These are phyloP conservation scores for Omphalea diandra DNA, from an alignment of 441 rosid genomes.

Conservation along the genomic window DNA sequence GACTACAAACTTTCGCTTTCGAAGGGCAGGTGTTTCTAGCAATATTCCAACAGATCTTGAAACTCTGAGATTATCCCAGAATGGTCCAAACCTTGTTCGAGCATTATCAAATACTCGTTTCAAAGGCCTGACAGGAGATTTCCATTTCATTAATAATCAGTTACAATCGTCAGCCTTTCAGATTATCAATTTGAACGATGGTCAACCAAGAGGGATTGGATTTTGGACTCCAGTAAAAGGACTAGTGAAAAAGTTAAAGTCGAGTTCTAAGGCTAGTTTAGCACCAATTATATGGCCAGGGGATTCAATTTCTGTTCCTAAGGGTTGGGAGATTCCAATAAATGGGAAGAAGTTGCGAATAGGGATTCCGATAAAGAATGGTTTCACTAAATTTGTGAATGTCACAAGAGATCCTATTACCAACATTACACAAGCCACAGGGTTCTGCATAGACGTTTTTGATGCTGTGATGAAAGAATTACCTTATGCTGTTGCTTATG, in stretches of 20 bases:
- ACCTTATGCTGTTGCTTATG: conserved; percentile 48
- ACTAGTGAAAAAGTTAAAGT: conserved; percentile 26
- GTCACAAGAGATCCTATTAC: conserved; percentile 32
- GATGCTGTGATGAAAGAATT: conserved; percentile 35
- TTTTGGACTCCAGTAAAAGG: conserved; percentile 48
- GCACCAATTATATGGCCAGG: conserved; percentile 57
- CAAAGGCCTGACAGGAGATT: conserved; percentile 52
- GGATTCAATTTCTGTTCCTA: conserved; percentile 38
- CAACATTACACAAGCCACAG: conserved; percentile 6
- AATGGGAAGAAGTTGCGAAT: conserved; percentile 43
- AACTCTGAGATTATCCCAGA: conserved; percentile 44
- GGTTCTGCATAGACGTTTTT: conserved; percentile 57
- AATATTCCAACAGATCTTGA: conserved; percentile 33
- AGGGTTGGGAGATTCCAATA: conserved; percentile 61
- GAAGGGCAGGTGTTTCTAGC: background rate
- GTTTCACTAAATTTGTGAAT: conserved; percentile 39
- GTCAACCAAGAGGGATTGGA: conserved; percentile 39
- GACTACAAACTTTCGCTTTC: conserved; percentile 21
- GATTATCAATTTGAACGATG: conserved; percentile 45
- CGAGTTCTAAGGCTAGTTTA: conserved; percentile 27
- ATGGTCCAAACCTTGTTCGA: conserved; percentile 40
- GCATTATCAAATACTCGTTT: conserved; percentile 34
- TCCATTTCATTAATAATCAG: conserved; percentile 35
- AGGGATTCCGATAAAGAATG: conserved; percentile 45
- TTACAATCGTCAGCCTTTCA: conserved; percentile 34